Evolutionary conservation across 1,284 basidiomycete species (phyloP).

Genomic region (Rhodotorula mucilaginosa): DNA sequence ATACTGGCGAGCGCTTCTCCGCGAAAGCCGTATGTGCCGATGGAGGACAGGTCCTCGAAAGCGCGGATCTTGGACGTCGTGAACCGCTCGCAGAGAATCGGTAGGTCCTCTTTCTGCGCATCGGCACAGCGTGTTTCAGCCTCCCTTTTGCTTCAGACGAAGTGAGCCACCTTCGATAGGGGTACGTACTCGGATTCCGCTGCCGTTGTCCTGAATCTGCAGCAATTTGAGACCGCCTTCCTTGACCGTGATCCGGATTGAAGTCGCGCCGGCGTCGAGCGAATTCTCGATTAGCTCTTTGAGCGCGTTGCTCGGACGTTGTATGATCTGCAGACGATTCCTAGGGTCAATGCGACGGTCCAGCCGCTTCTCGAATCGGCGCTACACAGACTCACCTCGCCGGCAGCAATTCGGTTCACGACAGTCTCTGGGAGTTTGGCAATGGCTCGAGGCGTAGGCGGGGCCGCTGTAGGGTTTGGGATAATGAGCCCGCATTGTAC

Average conservation of each 20-base stretch:
- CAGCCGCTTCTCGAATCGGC: no score
- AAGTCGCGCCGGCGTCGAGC: constrained; percentile 85
- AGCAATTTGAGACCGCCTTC: constrained; percentile 94
- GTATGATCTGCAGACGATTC: constrained; percentile 74
- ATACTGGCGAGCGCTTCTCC: constrained; percentile 97
- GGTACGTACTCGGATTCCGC: constrained; percentile 74
- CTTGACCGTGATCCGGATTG: constrained; percentile 83
- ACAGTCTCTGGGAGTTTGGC: constrained; percentile 54
- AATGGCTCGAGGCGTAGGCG: constrained; percentile 43
- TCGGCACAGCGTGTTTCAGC: not conserved
- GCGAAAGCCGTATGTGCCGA: constrained; percentile 93
- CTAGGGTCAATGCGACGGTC: not conserved
- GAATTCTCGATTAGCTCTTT: constrained; percentile 96
- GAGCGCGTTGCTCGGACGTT: constrained; percentile 89
- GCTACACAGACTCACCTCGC: constrained; percentile 52
- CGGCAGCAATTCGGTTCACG: constrained; percentile 63
- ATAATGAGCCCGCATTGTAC: not conserved
- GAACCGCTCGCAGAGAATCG: constrained; percentile 89
- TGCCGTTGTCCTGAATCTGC: constrained; percentile 96
- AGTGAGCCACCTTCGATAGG: no score
- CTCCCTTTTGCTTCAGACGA: accelerated
- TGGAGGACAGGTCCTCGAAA: constrained; percentile 80
- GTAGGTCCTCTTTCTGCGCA: constrained; percentile 66
- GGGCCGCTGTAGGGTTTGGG: not conserved
- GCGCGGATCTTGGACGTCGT: constrained; percentile 89